Base-by-base conservation (phyloP, 2,329 filamentous ascomycete genomes). In the Aspergillus puulaauensis region DNA sequence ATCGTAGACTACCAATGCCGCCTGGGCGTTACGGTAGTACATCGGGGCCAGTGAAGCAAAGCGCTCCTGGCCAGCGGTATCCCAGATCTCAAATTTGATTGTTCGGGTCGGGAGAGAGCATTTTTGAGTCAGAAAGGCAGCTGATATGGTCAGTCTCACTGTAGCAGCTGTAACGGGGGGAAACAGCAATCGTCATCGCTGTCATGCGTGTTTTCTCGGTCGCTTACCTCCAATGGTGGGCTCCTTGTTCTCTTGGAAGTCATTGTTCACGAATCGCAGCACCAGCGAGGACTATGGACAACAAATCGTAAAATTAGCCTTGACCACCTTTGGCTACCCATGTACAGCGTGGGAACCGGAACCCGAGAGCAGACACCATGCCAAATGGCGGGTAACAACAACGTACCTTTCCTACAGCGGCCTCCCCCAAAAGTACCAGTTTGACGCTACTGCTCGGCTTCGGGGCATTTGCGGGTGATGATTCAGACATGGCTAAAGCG, bases 371-470 rank as follows among this genome's bases (percentile, higher is more conserved):
- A n/a, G 24, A 49, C 49, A 43, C 45, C 7, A 41, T 35, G 9
- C 35, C 31, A 17, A 24, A 41, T 44, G 41, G 17, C 40, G 19
- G 19, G 39, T 24, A 48, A 23, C 23, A 15, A 33, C n/a, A 54
- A 40, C 76, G 61, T 82, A 96, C 95, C 89, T 99, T 99, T 86
- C 95, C 95, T 57, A 99, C 95, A 60, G 95, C 95, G 63, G 95
- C 95, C 81, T 99, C 95, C 67, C 95, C 95, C 58, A 99, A 88
- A 73, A 99, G 86, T 65, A 99, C 95, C 68, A 99, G 89, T 88
- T 99, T 99, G 76, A 99, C 95, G 81, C 95, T 99, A 87, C 93
- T 98, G 83, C 93, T 98, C 62, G 95, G 95, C 82, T 98, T 99
- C 61, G 91, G 90, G 68, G 87, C 82, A 67, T 79, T 75, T 67